Evolutionary conservation across 2,329 filamentous ascomycete species (phyloP).

Genomic region (Pleoardoris graminearum): DNA sequence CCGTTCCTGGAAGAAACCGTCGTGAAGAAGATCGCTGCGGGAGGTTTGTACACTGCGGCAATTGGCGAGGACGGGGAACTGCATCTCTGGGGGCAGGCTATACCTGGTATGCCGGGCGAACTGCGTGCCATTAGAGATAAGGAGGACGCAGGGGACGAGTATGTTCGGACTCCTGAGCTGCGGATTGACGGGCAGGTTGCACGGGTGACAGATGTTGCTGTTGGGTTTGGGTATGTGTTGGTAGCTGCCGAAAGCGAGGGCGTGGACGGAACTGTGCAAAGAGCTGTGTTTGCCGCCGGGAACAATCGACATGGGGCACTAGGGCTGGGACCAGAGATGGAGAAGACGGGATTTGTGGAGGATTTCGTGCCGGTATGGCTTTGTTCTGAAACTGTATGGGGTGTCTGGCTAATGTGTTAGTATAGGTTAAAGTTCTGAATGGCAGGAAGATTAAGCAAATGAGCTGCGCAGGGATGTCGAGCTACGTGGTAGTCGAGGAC

Average conservation of each 20-base stretch:
- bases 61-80: slow-evolving; percentile 36
- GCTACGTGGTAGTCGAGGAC: slow-evolving; percentile 19
- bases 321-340: slow-evolving; percentile 14
- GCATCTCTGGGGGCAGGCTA: slow-evolving; percentile 39
- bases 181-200: slow-evolving; percentile 23
- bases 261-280: not conserved
- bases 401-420: not conserved
- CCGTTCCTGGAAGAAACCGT: slow-evolving; percentile 32
- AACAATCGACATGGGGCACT: slow-evolving; percentile 30
- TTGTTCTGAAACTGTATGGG: not conserved
- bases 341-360: slow-evolving; percentile 20
- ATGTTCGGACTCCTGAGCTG: slow-evolving; percentile 29
- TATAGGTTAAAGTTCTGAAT: slow-evolving; percentile 12
- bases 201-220: slow-evolving; percentile 26
- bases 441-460: slow-evolving; percentile 25
- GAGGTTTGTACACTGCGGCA: slow-evolving; percentile 40
- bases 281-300: slow-evolving; percentile 32
- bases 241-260: slow-evolving; percentile 25
- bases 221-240: slow-evolving; percentile 36
- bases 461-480: slow-evolving; percentile 32
- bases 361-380: slow-evolving; percentile 25
- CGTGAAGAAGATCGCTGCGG: slow-evolving; percentile 30
- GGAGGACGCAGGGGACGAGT: slow-evolving; percentile 28
- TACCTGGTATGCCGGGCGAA: slow-evolving; percentile 24
- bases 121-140: slow-evolving; percentile 19